Conservation (phyloP, 75 land plant genomes). For the Pinus albicaulis region DNA sequence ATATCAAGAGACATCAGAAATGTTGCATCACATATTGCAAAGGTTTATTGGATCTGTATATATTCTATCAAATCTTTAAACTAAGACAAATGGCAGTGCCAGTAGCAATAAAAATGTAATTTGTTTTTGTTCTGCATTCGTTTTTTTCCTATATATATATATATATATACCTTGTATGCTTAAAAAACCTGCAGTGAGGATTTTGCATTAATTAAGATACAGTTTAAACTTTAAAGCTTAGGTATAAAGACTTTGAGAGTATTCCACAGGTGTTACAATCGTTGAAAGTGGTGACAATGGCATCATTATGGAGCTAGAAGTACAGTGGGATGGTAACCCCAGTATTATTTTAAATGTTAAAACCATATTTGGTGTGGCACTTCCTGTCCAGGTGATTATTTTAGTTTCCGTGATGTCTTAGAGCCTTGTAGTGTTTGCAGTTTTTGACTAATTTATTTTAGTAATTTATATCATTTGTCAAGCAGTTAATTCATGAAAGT, state of each 20-base stretch:
- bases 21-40: neutral
- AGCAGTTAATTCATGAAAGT: no score
- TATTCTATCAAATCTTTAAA: neutral
- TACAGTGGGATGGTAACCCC: constrained; percentile 92
- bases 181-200: neutral
- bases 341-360: constrained; percentile 74
- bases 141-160: neutral
- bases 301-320: constrained; percentile 75
- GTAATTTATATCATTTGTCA: neutral
- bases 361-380: constrained; percentile 63
- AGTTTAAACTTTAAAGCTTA: neutral
- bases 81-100: neutral
- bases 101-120: neutral
- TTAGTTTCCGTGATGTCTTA: neutral
- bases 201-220: neutral
- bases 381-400: constrained; percentile 80
- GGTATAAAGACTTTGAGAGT: neutral
- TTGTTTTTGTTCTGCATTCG: neutral
- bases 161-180: neutral
- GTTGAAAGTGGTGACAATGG: constrained; percentile 48
- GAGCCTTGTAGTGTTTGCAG: neutral
- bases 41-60: neutral
- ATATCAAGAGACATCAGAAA: neutral
- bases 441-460: neutral
- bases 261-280: constrained; percentile 58